These are phyloP conservation scores for Neoscytalidium dimidiatum DNA, from an alignment of 2,329 filamentous ascomycete genomes.

Conservation along the genomic window DNA sequence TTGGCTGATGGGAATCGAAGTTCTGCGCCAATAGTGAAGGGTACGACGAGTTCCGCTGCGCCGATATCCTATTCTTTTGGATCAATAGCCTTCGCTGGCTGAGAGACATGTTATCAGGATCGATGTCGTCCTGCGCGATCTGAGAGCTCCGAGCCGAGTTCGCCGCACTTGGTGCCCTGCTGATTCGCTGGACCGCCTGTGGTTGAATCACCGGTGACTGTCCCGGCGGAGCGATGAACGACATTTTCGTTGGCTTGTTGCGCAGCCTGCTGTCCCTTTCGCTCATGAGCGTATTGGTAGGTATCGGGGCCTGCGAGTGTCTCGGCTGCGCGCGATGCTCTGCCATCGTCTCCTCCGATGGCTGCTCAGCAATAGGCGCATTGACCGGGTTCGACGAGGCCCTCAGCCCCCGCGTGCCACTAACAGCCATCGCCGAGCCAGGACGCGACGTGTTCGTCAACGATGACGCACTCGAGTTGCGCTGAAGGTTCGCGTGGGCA, in stretches of 20 bases:
- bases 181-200: background rate
- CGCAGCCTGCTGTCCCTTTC: constrained; percentile 10
- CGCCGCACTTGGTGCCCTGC: constrained; percentile 1
- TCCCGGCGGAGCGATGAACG: background rate
- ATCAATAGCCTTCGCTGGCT: constrained; percentile 4
- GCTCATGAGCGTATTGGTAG: constrained; percentile 13
- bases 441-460: background rate
- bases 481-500: constrained; percentile 1
- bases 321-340: background rate
- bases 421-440: background rate
- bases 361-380: constrained; percentile 7
- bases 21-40: constrained; percentile 24
- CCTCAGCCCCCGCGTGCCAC: constrained; percentile 7
- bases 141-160: constrained; percentile 23
- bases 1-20: constrained; percentile 42
- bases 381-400: constrained; percentile 5
- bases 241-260: constrained; percentile 13
- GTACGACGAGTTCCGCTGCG: constrained; percentile 2
- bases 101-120: constrained; percentile 70
- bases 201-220: background rate
- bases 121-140: constrained; percentile 50
- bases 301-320: background rate
- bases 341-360: background rate
- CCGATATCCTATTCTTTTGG: constrained; percentile 5
- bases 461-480: constrained; percentile 3